phyloP scores from a whole-genome alignment of 164 flowering plant species.

The Chimonanthus praecox region DNA sequence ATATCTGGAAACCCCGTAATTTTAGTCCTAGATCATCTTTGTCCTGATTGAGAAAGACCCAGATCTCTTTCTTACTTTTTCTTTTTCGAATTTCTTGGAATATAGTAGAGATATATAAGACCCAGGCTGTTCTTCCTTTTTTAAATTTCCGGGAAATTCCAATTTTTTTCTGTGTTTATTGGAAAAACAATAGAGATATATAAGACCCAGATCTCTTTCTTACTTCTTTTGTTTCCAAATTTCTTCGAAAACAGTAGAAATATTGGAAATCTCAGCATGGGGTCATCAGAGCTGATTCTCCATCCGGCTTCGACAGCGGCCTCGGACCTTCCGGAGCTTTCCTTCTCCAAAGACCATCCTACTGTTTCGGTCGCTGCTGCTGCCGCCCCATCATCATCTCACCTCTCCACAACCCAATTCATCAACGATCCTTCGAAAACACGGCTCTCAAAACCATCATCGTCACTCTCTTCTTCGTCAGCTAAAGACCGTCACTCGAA shows the following conservation, averaged over 20 bases:
- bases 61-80: not conserved
- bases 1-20: no score
- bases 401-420: not conserved
- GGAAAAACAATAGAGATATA: not conserved
- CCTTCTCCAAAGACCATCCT: not conserved
- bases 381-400: not conserved
- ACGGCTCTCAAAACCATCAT: slow-evolving; percentile 1
- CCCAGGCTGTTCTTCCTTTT: no score
- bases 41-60: no score
- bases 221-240: not conserved
- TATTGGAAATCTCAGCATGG: slow-evolving; percentile 2
- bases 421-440: slow-evolving; percentile 5
- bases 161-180: not conserved
- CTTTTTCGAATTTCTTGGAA: not conserved
- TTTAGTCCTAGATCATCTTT: no score
- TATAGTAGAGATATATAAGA: not conserved
- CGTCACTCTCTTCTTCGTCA: slow-evolving; percentile 4
- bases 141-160: not conserved
- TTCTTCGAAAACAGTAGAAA: not conserved
- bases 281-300: slow-evolving; percentile 13
- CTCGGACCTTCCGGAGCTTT: not conserved
- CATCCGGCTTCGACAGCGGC: not conserved
- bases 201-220: not conserved
- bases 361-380: not conserved
- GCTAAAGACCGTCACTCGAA: slow-evolving; percentile 49